Conservation (phyloP, 768 basidiomycete species). For the Calocera cornea region DNA sequence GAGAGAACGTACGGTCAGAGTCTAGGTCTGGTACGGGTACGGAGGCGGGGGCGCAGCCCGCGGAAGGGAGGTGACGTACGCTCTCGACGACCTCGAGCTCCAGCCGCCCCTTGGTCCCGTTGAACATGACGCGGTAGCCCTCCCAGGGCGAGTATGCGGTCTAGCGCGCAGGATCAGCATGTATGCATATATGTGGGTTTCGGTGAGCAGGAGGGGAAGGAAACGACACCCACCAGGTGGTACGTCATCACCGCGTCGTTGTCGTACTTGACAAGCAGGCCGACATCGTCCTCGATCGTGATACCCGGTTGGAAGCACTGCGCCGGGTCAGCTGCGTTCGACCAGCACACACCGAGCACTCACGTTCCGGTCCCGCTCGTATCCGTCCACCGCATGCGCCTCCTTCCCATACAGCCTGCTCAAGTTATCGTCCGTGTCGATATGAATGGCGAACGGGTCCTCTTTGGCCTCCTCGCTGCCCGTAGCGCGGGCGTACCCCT, state of each 20-base stretch:
- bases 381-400: conserved; percentile 37
- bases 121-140: conserved; percentile 41
- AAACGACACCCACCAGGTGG: conserved; percentile 31
- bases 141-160: conserved; percentile 35
- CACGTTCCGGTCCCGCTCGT: conserved; percentile 39
- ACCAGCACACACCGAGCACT: conserved; percentile 1
- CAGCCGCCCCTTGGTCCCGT: conserved; percentile 38
- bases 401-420: conserved; percentile 33
- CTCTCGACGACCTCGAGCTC: conserved; percentile 41
- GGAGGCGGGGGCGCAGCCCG: background rate
- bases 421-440: conserved; percentile 32
- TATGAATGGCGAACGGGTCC: conserved; percentile 39
- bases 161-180: conserved; percentile 11
- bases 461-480: conserved; percentile 31
- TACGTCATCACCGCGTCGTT: conserved; percentile 39
- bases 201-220: conserved; percentile 8
- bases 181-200: no score
- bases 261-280: conserved; percentile 35
- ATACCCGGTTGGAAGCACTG: conserved; percentile 32
- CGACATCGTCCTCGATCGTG: conserved; percentile 42
- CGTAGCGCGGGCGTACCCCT: conserved; percentile 33
- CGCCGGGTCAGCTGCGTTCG: background rate
- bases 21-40: no score
- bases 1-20: background rate
- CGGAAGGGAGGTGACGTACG: background rate